These are phyloP conservation scores for Chaetomium olivaceum DNA, from an alignment of 2,329 filamentous ascomycete genomes.

Conservation along the genomic window DNA sequence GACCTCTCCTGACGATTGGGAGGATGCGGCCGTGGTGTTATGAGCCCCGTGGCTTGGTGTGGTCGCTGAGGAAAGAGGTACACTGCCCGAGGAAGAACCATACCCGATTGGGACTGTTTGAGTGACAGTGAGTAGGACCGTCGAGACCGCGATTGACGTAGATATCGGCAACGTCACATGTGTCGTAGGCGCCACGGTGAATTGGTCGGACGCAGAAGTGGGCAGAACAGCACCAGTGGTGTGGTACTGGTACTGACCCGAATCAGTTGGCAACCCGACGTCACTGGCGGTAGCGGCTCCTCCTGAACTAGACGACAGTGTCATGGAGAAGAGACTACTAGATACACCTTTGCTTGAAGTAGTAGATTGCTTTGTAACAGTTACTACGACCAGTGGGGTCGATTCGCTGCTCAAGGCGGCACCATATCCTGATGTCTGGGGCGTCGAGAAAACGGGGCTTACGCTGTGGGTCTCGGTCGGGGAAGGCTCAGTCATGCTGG, in stretches of 20 bases:
- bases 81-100: conserved; percentile 6
- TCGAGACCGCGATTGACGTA: not conserved
- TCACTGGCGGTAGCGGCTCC: not conserved
- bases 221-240: not conserved
- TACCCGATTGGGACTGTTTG: conserved; percentile 26
- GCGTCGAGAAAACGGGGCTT: not conserved
- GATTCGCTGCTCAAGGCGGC: not conserved
- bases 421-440: not conserved
- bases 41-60: not conserved
- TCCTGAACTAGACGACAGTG: not conserved
- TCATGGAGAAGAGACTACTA: not conserved
- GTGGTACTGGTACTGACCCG: not conserved
- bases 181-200: not conserved
- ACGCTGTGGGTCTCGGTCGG: not conserved
- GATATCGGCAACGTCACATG: not conserved
- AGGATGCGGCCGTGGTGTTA: not conserved
- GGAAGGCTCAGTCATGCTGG: not conserved
- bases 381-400: not conserved
- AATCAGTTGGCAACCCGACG: not conserved
- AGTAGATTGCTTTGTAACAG: not conserved
- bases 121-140: conserved; percentile 19
- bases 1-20: conserved; percentile 14
- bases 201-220: not conserved
- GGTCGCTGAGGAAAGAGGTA: not conserved
- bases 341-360: not conserved